Conservation (phyloP, 116 monocot genomes). For the Dioscorea cayenensis region DNA sequence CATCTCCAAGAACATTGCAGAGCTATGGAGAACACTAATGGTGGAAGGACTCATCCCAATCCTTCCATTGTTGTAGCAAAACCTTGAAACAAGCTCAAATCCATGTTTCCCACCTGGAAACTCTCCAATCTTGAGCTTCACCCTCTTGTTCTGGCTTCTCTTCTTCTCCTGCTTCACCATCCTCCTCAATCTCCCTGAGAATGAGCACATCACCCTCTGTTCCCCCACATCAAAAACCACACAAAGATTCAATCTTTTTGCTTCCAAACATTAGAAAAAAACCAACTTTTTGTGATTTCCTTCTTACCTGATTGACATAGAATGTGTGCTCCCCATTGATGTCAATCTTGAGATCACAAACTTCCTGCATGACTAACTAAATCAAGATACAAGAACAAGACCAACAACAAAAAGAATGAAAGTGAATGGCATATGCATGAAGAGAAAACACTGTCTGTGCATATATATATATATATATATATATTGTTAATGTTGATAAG, state of each 20-base stretch:
- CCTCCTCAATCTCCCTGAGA: constrained; percentile 56
- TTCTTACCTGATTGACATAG: constrained; percentile 62
- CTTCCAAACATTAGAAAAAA: neutral
- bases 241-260: neutral
- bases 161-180: constrained; percentile 44
- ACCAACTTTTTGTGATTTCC: neutral
- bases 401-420: neutral
- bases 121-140: constrained; percentile 42
- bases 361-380: constrained; percentile 12
- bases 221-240: neutral
- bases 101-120: constrained; percentile 70
- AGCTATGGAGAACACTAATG: constrained; percentile 39
- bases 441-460: too few relatives aligned
- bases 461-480: too few relatives aligned
- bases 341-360: constrained; percentile 70
- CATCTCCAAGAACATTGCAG: constrained; percentile 57
- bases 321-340: constrained; percentile 78
- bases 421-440: too few relatives aligned
- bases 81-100: constrained; percentile 74
- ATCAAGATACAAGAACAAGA: neutral
- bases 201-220: constrained; percentile 46
- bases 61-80: constrained; percentile 58
- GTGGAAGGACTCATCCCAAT: constrained; percentile 38
- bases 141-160: constrained; percentile 8
- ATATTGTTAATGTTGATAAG: neutral